phyloP scores from a whole-genome alignment of 352 stramenopile genomes.

The Hyphochytrium catenoides region DNA sequence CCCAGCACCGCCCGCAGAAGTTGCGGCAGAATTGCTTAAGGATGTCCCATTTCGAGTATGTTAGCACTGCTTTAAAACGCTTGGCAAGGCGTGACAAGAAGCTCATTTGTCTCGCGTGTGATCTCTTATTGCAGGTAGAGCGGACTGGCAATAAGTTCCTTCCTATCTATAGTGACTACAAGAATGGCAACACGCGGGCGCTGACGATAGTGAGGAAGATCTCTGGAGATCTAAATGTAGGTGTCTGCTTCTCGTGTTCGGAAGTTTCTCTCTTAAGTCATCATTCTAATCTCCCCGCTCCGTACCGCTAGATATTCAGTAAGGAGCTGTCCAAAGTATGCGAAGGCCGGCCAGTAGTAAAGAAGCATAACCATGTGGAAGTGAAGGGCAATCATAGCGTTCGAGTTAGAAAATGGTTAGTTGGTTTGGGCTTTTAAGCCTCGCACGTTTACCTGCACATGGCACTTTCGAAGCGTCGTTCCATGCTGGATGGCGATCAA shows the following conservation, averaged over 20 bases:
- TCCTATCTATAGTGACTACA: conserved; percentile 56
- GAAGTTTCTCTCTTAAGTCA: no score
- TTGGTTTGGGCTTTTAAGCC: conserved; percentile 43
- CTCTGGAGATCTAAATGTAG: no score
- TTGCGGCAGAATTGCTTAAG: conserved; percentile 27
- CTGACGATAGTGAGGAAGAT: conserved; percentile 54
- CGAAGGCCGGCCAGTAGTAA: conserved; percentile 31
- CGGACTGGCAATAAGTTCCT: conserved; percentile 41
- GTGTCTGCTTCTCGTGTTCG: no score
- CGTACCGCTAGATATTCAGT: no score
- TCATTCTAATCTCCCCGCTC: no score
- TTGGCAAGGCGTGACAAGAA: no score
- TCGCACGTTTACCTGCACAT: conserved; percentile 2
- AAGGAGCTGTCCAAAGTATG: conserved; percentile 61
- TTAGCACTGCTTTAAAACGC: no score
- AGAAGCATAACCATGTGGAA: conserved; percentile 39
- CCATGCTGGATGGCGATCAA: no score
- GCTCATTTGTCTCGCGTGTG: no score
- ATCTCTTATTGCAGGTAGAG: conserved; percentile 36
- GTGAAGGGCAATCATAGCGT: conserved; percentile 36
- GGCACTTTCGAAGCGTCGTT: no score
- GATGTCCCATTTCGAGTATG: no score
- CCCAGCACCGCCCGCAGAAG: conserved; percentile 24
- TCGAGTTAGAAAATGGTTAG: conserved; percentile 55
- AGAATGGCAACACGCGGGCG: conserved; percentile 56